phyloP scores from a whole-genome alignment of 106 monocot species.

The Dendrobium chrysotoxum region DNA sequence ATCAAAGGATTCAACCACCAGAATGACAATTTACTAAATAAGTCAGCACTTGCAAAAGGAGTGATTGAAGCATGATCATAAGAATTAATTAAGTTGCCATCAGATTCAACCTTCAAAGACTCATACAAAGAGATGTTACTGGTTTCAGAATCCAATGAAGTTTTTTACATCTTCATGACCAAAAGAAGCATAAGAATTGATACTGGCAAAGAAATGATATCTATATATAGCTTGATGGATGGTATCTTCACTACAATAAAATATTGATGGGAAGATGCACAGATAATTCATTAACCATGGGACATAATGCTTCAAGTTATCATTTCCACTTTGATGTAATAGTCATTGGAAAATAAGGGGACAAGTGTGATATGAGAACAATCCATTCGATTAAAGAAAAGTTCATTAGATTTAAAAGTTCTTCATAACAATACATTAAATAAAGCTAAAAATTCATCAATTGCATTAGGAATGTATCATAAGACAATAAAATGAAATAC shows the following conservation, averaged over 20 bases:
- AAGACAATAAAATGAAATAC: too few species aligned
- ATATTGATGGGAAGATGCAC: conserved; percentile 30
- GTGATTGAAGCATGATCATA: conserved; percentile 12
- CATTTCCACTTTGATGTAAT: too few species aligned
- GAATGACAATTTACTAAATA: conserved; percentile 64
- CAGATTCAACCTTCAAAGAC: conserved; percentile 28
- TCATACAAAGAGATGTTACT: conserved; percentile 17
- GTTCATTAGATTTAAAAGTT: too few species aligned
- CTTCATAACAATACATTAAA: too few species aligned
- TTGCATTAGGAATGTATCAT: too few species aligned
- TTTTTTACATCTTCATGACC: conserved; percentile 2
- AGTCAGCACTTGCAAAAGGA: conserved; percentile 51
- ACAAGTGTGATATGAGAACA: too few species aligned
- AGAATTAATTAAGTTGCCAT: background rate
- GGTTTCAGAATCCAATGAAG: background rate
- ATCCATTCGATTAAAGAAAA: too few species aligned
- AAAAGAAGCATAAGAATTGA: conserved; percentile 31
- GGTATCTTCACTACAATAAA: conserved; percentile 11
- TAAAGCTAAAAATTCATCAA: too few species aligned
- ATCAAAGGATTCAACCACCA: conserved; percentile 98
- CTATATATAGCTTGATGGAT: conserved; percentile 30
- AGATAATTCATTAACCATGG: conserved; percentile 34
- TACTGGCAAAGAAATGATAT: conserved; percentile 54
- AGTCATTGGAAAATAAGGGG: too few species aligned
- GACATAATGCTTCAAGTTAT: too few species aligned